These are phyloP conservation scores for Phaeosphaeriaceae sp. DNA, from an alignment of 2,329 filamentous ascomycete species.

Conservation along the genomic window DNA sequence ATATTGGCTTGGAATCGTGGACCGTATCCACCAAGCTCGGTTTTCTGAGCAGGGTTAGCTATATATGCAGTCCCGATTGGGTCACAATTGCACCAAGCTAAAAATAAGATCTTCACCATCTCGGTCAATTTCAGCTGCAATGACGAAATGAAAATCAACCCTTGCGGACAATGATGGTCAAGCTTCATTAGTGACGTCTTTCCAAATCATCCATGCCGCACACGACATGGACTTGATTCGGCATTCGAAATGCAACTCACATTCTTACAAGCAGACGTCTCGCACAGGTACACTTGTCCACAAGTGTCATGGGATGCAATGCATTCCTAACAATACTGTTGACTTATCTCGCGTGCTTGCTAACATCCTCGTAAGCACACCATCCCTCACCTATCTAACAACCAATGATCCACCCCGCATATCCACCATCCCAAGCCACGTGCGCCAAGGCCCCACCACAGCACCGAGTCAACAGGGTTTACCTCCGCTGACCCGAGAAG, in stretches of 20 bases:
- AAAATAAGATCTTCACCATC: slow-evolving; percentile 1
- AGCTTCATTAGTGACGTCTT: not conserved
- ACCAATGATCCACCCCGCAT: slow-evolving; percentile 9
- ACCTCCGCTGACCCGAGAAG: not conserved
- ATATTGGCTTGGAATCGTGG: not conserved
- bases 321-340: not conserved
- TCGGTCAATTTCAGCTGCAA: not conserved
- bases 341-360: not conserved
- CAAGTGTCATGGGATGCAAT: not conserved
- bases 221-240: not conserved
- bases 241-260: not conserved
- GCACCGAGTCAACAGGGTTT: not conserved
- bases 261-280: not conserved
- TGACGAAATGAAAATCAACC: not conserved
- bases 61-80: not conserved
- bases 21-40: not conserved
- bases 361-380: not conserved
- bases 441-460: slow-evolving; percentile 4
- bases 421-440: slow-evolving; percentile 14
- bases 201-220: not conserved
- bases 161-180: not conserved
- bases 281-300: not conserved
- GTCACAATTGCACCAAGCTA: not conserved
- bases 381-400: not conserved
- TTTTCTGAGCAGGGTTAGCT: not conserved